Evolutionary conservation across 148 eudicot species (phyloP).

Genomic region (Nyssa sinensis): DNA sequence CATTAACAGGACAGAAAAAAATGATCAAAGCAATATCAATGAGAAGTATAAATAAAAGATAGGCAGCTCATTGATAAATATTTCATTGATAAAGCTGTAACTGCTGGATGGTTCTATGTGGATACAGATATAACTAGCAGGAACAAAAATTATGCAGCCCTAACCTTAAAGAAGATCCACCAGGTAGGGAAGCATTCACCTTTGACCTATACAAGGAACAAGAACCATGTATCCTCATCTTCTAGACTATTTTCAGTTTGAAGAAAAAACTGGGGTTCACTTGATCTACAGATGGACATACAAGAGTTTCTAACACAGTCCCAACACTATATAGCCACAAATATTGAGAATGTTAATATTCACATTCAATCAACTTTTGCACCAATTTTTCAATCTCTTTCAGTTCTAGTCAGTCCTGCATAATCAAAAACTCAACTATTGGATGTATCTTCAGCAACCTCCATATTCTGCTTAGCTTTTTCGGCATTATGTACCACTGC

Average conservation of each 20-base stretch:
- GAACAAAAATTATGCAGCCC: conserved; percentile 4
- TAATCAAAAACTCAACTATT: conserved; percentile 5
- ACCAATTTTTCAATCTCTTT: conserved; percentile 1
- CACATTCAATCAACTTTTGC: conserved; percentile 5
- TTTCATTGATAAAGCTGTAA: background rate
- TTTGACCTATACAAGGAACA: conserved; percentile 2
- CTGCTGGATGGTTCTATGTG: background rate
- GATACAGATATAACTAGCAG: background rate
- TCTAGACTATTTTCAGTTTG: conserved; percentile 13
- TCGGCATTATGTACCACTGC: background rate
- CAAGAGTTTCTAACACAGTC: background rate
- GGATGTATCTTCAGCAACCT: background rate
- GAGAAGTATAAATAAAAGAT: background rate
- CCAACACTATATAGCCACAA: conserved; percentile 6
- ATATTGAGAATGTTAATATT: conserved; percentile 5
- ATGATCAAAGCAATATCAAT: background rate
- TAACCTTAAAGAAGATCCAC: background rate
- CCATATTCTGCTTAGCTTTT: background rate
- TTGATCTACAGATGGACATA: background rate
- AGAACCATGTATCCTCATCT: conserved; percentile 12
- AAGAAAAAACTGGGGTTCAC: conserved; percentile 14
- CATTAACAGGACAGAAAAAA: background rate
- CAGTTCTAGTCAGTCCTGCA: background rate
- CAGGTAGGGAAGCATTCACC: conserved; percentile 2
- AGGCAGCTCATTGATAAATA: background rate